Evolutionary conservation across 352 stramenopile species (phyloP).

Genomic region (Halophytophthora batemanensis): DNA sequence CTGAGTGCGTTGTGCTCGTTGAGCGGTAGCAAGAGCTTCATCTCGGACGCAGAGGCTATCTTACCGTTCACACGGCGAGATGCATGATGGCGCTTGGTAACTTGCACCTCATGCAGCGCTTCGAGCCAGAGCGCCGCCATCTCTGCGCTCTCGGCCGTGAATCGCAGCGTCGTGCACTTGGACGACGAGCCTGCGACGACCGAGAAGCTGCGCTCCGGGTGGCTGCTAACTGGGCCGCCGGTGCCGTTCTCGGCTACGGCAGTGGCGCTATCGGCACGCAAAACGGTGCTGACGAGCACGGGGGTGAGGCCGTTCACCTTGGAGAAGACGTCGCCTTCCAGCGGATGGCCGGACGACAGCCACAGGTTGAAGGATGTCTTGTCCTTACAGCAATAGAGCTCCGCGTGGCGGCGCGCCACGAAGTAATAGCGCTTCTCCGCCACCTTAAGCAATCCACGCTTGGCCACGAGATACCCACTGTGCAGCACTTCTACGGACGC

Average conservation of each 20-base stretch:
- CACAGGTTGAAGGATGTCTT: slow-evolving; percentile 64
- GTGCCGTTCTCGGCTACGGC: slow-evolving; percentile 19
- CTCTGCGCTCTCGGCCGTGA: slow-evolving; percentile 38
- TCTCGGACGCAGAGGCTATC: slow-evolving; percentile 15
- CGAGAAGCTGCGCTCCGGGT: slow-evolving; percentile 41
- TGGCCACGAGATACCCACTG: slow-evolving; percentile 45
- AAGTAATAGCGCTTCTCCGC: slow-evolving; percentile 74
- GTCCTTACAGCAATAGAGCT: slow-evolving; percentile 64
- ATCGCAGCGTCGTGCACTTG: slow-evolving; percentile 47
- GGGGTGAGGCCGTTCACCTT: slow-evolving; percentile 31
- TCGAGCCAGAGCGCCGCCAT: slow-evolving; percentile 49
- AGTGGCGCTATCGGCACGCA: slow-evolving; percentile 37
- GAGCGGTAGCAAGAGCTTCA: slow-evolving; percentile 23
- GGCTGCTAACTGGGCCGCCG: slow-evolving; percentile 20
- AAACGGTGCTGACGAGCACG: slow-evolving; percentile 41
- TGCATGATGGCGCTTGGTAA: slow-evolving; percentile 22
- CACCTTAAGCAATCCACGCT: slow-evolving; percentile 54
- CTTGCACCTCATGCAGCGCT: slow-evolving; percentile 57
- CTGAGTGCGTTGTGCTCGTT: slow-evolving; percentile 28
- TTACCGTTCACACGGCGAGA: slow-evolving; percentile 4
- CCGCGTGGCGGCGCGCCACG: slow-evolving; percentile 24
- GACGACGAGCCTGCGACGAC: slow-evolving; percentile 36
- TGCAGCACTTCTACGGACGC: slow-evolving; percentile 30
- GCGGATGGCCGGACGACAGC: slow-evolving; percentile 40
- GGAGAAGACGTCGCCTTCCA: slow-evolving; percentile 25